phyloP scores from a whole-genome alignment of 257 asterid genomes.

The Gentiana macrophylla region DNA sequence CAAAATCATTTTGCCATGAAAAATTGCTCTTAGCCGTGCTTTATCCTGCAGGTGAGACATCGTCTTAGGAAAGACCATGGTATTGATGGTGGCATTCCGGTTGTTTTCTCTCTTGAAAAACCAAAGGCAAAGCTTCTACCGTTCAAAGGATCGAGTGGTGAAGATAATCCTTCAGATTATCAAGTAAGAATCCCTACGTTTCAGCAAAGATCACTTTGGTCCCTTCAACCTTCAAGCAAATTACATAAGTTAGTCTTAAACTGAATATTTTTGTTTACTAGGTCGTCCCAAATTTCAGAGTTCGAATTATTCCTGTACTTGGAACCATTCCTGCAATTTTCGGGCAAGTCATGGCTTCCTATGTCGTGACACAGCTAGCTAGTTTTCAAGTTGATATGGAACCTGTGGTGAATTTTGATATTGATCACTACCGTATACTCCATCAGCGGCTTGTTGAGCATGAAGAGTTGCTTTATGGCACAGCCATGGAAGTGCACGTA shows the following conservation, averaged over 20 bases:
- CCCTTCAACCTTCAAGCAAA: conserved; percentile 1
- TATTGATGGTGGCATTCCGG: conserved; percentile 95
- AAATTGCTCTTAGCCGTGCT: conserved; percentile 18
- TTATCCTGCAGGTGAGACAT: conserved; percentile 62
- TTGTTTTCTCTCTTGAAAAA: conserved; percentile 87
- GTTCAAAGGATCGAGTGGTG: conserved; percentile 80
- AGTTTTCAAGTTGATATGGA: conserved; percentile 74
- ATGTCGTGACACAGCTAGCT: conserved; percentile 71
- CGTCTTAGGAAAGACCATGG: conserved; percentile 78
- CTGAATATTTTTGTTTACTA: conserved; percentile 26
- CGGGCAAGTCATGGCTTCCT: conserved; percentile 97
- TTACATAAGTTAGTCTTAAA: neutral
- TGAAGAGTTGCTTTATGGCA: conserved; percentile 78
- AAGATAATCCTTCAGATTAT: conserved; percentile 93
- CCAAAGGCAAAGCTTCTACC: conserved; percentile 95
- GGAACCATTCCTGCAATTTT: conserved; percentile 97
- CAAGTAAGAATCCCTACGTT: conserved; percentile 47
- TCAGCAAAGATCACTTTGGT: neutral
- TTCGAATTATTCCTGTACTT: conserved; percentile 93
- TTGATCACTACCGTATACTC: conserved; percentile 66
- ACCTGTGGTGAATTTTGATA: conserved; percentile 79
- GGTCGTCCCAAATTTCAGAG: conserved; percentile 96
- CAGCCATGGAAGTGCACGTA: conserved; percentile 79
- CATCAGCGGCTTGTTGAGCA: conserved; percentile 94
- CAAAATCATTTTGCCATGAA: neutral